A percentile compares a stretch with the other conserved stretches of the same genome.
These are phyloP conservation scores for Paecilomyces fulvus DNA, from an alignment of 2,329 filamentous ascomycete genomes.

Conservation along the genomic window DNA sequence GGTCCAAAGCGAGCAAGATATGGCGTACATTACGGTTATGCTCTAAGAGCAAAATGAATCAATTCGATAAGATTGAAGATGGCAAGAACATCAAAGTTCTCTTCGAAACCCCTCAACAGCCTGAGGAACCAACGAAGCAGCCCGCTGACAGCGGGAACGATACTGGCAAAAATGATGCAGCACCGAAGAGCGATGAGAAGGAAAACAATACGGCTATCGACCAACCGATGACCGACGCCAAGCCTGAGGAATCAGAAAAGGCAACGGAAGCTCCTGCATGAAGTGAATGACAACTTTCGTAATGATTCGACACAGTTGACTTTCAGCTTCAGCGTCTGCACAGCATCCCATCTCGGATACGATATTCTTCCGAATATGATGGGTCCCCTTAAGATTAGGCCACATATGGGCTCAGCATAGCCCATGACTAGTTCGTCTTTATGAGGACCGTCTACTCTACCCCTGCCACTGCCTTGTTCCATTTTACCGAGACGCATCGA, in stretches of 20 bases:
- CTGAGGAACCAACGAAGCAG: conserved; percentile 14
- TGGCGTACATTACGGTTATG: conserved; percentile 85
- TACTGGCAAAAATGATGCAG: neutral
- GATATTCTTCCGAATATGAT: neutral
- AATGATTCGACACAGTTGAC: neutral
- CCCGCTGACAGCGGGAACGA: neutral
- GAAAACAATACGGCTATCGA: neutral
- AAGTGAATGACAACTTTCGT: neutral
- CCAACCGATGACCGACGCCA: neutral
- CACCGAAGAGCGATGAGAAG: neutral
- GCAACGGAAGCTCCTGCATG: neutral
- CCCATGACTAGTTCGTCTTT: neutral
- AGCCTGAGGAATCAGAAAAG: neutral
- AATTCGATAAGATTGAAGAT: conserved; percentile 83
- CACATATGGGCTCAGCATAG: neutral
- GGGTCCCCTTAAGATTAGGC: neutral
- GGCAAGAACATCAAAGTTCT: conserved; percentile 57
- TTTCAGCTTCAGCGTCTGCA: neutral
- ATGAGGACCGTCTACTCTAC: neutral
- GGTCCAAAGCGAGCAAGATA: conserved; percentile 75
- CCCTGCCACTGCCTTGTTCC: neutral
- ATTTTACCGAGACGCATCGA: neutral
- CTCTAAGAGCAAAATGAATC: conserved; percentile 60
- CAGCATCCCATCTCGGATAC: neutral
- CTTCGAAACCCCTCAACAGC: conserved; percentile 27